Base-by-base conservation (phyloP, 768 basidiomycete species). In the Amylocystis lapponica region DNA sequence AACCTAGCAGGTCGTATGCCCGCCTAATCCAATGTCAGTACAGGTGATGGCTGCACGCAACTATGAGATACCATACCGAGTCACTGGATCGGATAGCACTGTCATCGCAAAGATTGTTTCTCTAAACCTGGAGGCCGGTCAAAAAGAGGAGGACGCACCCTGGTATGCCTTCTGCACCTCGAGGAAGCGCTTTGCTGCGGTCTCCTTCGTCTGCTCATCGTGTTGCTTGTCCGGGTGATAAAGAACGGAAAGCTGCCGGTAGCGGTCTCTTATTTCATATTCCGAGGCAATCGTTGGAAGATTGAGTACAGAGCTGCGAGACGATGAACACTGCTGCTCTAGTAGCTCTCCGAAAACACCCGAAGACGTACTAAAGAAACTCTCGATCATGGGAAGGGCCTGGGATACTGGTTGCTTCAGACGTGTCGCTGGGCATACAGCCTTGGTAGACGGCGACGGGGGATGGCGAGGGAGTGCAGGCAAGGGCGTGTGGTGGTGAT, bases 171-270 rank as follows among this genome's bases (percentile, higher is more conserved):
- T 83, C 50, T 90, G 86, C 17, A 93, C 74, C 58, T 83, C 78
- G 14, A 83, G 70, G 49, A 92, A 91, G 38, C 74, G 75, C 25
- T 72, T 69, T 20, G 79, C 74, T 1, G 90, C 87, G 1, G 76
- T 70, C 37, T 65, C 70, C 55, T 76, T 79, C 46, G 70, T 63
- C 14, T 60, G 59, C 40, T 76, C 74, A 55, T 79, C 76, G 17
- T 69, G 72, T 46, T 91, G 86, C 57, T 83, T 84, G 71, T 95
- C 90, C 1, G 90, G 90, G 53, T 95, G 90, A 50, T 86, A 89
- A 16, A 83, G 65, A 22, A 91, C 72, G 4, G 89, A 90, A 21
- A 92, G 62, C 5, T 76, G 59, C 31, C 76, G 70, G 60, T 90
- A 86, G 27, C 81, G 71, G 43, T 89, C 86, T 37, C 86, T 72